Evolutionary conservation across 2,329 filamentous ascomycete genomes (phyloP), one percentile per base, ranked within the genome.

Genomic region (Sphaerulina musiva): DNA sequence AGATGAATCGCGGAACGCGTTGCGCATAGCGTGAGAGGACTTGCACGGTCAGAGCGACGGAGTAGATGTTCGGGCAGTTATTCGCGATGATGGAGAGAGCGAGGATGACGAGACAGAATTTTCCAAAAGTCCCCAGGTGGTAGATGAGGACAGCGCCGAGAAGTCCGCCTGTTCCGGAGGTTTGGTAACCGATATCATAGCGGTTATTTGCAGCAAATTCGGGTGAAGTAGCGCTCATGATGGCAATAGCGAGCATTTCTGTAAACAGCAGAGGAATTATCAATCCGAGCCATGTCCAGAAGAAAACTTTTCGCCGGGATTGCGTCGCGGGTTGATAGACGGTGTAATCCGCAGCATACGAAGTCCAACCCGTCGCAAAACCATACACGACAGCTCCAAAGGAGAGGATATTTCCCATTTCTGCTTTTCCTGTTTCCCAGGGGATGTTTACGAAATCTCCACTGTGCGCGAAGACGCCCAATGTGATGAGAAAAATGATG

Each of bases 301-400:
- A 63, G 70, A 91, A 92, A 56, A 90, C 76, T 56, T 82, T 82
- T 41, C 68, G 68, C 20, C 81, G 78, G 31, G 79, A 79, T 40
- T 82, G 81, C 23, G 71, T 76, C 2, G 76, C 73, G 0, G 86
- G 86, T 63, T 90, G 87, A 70, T 91, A 91, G 48, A 89, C 85
- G 20, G 85, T 89, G 69, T 90, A 92, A 66, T 92, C 87, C 7
- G 86, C 84, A 0, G 87, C 86, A 56, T 84, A 87, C 6, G 80
- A 80, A 1, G 84, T 82, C 87, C 88, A 93, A 53, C 87, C 80
- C 1, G 86, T 84, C 14, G 83, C 78, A 66, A 86, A 85, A 39
- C 85, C 81, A 68, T 82, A 85, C 34, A 90, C 75, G 14, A 84
- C 78, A 10, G 83, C 78, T 43, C 82, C 79, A 64, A 86, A 86